phyloP scores from a whole-genome alignment of 164 flowering plant genomes.

The Dillenia suffruticosa region DNA sequence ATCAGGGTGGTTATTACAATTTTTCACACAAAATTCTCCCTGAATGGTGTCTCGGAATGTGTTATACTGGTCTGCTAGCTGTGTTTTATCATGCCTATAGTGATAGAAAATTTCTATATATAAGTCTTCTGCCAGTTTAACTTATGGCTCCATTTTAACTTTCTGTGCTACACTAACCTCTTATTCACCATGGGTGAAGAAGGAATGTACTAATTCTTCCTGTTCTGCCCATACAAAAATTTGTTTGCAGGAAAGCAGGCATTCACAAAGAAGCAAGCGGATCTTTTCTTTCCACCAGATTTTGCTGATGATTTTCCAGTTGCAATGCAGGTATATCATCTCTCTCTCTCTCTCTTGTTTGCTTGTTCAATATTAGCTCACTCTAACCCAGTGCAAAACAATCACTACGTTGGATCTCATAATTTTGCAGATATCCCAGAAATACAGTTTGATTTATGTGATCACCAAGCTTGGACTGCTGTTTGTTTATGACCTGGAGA shows the following conservation, averaged over 20 bases:
- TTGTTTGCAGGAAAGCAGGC: constrained; percentile 73
- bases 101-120: too few relatives aligned
- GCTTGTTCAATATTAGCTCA: too few relatives aligned
- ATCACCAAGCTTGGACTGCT: constrained; percentile 97
- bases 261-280: constrained; percentile 95
- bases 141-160: too few relatives aligned
- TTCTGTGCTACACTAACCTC: too few relatives aligned
- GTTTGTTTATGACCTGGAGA: constrained; percentile 97
- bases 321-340: constrained; percentile 82
- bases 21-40: too few relatives aligned
- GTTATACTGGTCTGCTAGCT: too few relatives aligned
- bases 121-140: too few relatives aligned
- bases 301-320: constrained; percentile 99
- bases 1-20: too few relatives aligned
- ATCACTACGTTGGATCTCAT: constrained; percentile 10
- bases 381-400: not conserved
- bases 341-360: not conserved
- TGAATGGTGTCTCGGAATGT: too few relatives aligned
- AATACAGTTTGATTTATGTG: constrained; percentile 83
- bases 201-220: not conserved
- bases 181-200: too few relatives aligned
- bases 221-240: not conserved
- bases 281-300: constrained; percentile 98
- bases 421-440: constrained; percentile 79
- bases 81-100: too few relatives aligned